Evolutionary conservation across 495 filamentous ascomycete genomes (phyloP).

Genomic region (Neurospora sp.): DNA sequence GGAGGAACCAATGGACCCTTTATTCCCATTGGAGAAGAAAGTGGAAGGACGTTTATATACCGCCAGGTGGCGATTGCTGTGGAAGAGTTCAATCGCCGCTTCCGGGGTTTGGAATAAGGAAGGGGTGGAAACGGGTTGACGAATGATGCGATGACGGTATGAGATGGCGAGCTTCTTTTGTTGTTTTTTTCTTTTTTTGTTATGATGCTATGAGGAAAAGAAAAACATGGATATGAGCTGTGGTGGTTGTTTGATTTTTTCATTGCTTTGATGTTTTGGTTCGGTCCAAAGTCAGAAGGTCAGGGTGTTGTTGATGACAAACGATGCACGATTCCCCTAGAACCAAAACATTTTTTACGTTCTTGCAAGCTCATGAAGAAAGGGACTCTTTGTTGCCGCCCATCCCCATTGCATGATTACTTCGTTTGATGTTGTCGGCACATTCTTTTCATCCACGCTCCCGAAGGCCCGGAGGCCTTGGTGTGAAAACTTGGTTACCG

Average conservation of each 20-base stretch:
- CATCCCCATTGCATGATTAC: neutral
- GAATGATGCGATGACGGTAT: neutral
- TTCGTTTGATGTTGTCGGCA: neutral
- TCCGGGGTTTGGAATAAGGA: constrained; percentile 31
- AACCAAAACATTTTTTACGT: neutral
- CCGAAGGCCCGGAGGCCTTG: neutral
- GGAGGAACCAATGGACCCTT: constrained; percentile 91
- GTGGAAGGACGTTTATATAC: constrained; percentile 77
- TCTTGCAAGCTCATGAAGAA: neutral
- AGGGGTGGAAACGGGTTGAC: neutral
- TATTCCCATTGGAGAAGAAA: constrained; percentile 85
- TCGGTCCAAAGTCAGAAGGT: neutral
- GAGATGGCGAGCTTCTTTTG: neutral
- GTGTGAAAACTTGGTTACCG: neutral
- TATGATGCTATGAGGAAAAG: neutral
- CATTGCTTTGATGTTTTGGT: neutral
- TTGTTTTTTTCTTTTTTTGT: neutral
- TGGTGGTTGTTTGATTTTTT: neutral
- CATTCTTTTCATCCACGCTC: neutral
- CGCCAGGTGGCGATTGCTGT: constrained; percentile 47
- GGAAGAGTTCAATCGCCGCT: constrained; percentile 48
- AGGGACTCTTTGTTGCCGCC: neutral
- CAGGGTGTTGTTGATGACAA: neutral
- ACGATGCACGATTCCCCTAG: neutral
- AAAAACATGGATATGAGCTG: neutral